Evolutionary conservation across 257 asterid genomes (phyloP).

Genomic region (Nicotiana sylvestris): DNA sequence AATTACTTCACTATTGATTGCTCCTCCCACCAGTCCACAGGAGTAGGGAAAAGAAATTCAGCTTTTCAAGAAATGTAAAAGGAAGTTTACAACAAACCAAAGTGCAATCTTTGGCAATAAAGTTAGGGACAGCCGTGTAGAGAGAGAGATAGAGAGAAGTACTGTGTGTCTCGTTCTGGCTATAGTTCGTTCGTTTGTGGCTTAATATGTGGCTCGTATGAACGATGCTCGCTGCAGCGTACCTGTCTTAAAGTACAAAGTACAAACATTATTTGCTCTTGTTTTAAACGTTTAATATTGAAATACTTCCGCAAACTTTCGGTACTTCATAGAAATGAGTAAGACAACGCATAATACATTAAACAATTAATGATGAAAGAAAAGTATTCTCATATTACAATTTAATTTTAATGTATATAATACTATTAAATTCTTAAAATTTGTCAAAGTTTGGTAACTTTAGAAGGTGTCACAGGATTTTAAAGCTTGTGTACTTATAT

Average conservation of each 20-base stretch:
- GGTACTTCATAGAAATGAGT: not conserved
- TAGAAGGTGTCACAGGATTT: too few species aligned
- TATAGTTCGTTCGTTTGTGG: not conserved
- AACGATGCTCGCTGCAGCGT: not conserved
- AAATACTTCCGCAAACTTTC: not conserved
- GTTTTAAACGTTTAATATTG: not conserved
- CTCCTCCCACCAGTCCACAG: not conserved
- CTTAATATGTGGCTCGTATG: not conserved
- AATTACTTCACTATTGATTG: not conserved
- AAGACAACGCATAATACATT: not conserved
- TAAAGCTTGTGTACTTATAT: too few species aligned
- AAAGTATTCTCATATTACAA: not conserved
- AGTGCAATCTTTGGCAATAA: not conserved
- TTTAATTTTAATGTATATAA: not conserved
- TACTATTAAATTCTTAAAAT: not conserved
- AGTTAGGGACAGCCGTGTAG: not conserved
- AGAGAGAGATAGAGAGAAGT: not conserved
- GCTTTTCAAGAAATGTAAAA: not conserved
- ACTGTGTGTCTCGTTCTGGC: not conserved
- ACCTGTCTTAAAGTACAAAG: slow-evolving; percentile 1
- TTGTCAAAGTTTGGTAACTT: not conserved
- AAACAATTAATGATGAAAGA: not conserved
- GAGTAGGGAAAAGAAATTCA: not conserved
- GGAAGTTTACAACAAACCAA: not conserved
- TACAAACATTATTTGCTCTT: not conserved